Percentiles rank a stretch among this genome's conserved stretches.
Conservation (phyloP, 768 basidiomycete species). For the Lactarius deliciosus region DNA sequence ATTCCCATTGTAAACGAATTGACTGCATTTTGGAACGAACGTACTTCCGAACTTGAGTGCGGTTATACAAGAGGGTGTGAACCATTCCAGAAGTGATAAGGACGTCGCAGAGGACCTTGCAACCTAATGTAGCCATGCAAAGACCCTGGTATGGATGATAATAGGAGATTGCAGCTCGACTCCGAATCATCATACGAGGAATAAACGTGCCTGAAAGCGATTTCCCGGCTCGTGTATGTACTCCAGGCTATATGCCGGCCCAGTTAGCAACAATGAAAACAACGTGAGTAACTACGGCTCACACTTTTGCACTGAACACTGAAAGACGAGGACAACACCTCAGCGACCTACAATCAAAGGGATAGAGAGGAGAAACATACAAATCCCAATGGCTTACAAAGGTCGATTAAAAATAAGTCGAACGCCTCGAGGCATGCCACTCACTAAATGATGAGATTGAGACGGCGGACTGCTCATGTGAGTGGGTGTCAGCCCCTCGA, state of each 20-base stretch:
- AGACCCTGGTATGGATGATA: neutral
- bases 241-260: neutral
- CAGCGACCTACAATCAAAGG: neutral
- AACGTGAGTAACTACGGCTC: neutral
- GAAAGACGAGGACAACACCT: neutral
- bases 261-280: neutral
- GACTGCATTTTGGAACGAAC: neutral
- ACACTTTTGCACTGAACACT: slow-evolving; percentile 1
- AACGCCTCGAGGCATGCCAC: neutral
- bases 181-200: neutral
- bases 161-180: too few relatives aligned
- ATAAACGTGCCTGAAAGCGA: neutral
- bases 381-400: neutral
- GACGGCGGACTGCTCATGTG: slow-evolving; percentile 4
- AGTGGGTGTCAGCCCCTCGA: neutral
- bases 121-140: neutral
- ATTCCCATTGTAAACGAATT: neutral
- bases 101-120: slow-evolving; percentile 4
- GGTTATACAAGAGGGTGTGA: slow-evolving; percentile 1
- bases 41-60: slow-evolving; percentile 3
- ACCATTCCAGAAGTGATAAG: slow-evolving; percentile 14
- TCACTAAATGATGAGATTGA: slow-evolving; percentile 8
- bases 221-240: neutral
- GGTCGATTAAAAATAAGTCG: neutral
- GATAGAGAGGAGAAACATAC: neutral